phyloP scores from a whole-genome alignment of 306 rosid species.

The Betula pendula region DNA sequence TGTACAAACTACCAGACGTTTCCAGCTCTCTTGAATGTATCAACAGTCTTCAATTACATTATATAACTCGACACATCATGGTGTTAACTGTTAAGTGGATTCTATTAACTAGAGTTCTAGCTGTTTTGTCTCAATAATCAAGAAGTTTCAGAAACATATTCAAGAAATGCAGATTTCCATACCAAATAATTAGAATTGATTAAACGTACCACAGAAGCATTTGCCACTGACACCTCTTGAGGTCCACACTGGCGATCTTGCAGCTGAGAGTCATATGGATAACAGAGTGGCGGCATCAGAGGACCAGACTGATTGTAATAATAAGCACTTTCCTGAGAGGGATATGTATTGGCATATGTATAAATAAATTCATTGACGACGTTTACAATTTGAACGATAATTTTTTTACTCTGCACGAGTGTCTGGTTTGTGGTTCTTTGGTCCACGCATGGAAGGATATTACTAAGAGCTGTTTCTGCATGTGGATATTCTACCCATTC shows the following conservation, averaged over 20 bases:
- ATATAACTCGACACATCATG: neutral
- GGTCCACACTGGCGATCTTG: constrained; percentile 56
- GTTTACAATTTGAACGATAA: constrained; percentile 58
- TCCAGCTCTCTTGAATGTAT: neutral
- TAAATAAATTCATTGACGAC: constrained; percentile 71
- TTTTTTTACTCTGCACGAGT: constrained; percentile 74
- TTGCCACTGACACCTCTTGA: constrained; percentile 69
- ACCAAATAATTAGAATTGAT: neutral
- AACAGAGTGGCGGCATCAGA: constrained; percentile 77
- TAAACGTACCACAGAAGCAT: constrained; percentile 66
- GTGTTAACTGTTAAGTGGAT: neutral
- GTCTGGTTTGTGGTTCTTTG: constrained; percentile 77
- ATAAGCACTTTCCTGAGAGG: constrained; percentile 32
- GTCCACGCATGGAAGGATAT: constrained; percentile 92
- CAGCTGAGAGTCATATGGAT: constrained; percentile 66
- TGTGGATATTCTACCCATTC: constrained; percentile 94
- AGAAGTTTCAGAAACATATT: neutral
- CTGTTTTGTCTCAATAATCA: neutral
- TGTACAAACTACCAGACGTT: neutral
- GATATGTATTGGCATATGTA: constrained; percentile 58
- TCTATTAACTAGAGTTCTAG: neutral
- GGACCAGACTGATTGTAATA: constrained; percentile 88
- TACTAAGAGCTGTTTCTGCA: constrained; percentile 86
- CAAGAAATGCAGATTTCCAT: neutral
- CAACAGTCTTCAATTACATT: neutral